A percentile compares a stretch with the other conserved stretches of the same genome.
These are phyloP conservation scores for Verbena officinalis DNA, from an alignment of 257 asterid species.

Conservation along the genomic window DNA sequence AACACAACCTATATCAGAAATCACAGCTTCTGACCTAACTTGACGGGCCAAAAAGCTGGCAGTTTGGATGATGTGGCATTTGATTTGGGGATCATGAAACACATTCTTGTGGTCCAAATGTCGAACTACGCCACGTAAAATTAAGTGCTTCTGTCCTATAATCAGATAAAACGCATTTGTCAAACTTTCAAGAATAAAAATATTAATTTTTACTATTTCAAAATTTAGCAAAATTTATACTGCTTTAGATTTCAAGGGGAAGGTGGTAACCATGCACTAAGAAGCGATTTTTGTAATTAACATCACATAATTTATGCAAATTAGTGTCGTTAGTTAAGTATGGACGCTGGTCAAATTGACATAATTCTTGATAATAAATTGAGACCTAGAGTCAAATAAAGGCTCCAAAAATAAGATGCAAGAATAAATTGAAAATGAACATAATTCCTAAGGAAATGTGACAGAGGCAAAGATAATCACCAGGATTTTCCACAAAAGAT, in stretches of 20 bases:
- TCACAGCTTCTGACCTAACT: slow-evolving; percentile 62
- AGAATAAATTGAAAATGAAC: too few relatives aligned
- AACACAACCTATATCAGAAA: slow-evolving; percentile 83
- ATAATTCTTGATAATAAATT: too few relatives aligned
- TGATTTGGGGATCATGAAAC: slow-evolving; percentile 70
- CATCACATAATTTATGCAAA: background rate
- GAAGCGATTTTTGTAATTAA: background rate
- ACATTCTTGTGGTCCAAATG: slow-evolving; percentile 96
- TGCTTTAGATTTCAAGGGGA: background rate
- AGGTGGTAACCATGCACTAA: background rate
- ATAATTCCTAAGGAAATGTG: too few relatives aligned
- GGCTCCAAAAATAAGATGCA: too few relatives aligned
- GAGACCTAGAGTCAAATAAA: too few relatives aligned
- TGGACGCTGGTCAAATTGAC: too few relatives aligned
- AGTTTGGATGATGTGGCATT: slow-evolving; percentile 70
- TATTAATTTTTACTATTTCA: too few relatives aligned
- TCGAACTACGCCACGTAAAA: slow-evolving; percentile 80
- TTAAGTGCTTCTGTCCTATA: slow-evolving; percentile 70
- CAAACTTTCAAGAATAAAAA: slow-evolving; percentile 20
- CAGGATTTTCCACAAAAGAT: slow-evolving; percentile 78
- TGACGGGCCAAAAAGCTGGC: slow-evolving; percentile 85
- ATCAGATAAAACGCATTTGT: slow-evolving; percentile 24
- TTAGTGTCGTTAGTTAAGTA: too few relatives aligned
- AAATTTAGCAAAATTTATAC: background rate
- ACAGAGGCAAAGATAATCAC: slow-evolving; percentile 33